Conservation (phyloP, 208 protist genomes). For the Trypanosoma scelopori region DNA sequence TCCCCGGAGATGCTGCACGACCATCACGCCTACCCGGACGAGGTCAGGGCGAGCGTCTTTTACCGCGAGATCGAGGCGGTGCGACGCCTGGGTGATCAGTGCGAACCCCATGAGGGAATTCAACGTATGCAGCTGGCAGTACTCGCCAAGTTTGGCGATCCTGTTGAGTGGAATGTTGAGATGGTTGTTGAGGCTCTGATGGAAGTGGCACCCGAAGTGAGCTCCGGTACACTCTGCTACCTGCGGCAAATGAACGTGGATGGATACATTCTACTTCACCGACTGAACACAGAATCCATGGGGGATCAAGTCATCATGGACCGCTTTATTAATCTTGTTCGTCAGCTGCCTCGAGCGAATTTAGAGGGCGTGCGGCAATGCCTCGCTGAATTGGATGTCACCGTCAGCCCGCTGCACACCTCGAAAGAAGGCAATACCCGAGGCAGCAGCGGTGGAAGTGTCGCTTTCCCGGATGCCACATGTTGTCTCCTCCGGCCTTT, state of each 20-base stretch:
- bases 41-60: slow-evolving; percentile 21
- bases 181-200: slow-evolving; percentile 23
- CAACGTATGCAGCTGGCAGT: slow-evolving; percentile 24
- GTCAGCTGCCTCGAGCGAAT: slow-evolving; percentile 9
- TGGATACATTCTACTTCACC: slow-evolving; percentile 18
- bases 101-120: slow-evolving; percentile 20
- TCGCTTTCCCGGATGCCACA: slow-evolving; percentile 30
- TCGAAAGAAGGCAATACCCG: not conserved
- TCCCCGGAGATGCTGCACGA: slow-evolving; percentile 22
- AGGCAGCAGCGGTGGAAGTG: not conserved
- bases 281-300: slow-evolving; percentile 10
- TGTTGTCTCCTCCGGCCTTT: slow-evolving; percentile 27
- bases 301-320: slow-evolving; percentile 1
- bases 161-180: slow-evolving; percentile 25
- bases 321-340: slow-evolving; percentile 24
- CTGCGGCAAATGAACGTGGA: slow-evolving; percentile 24
- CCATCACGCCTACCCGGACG: slow-evolving; percentile 27
- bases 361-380: slow-evolving; percentile 7
- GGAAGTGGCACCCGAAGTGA: slow-evolving; percentile 22
- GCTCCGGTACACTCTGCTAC: slow-evolving; percentile 14
- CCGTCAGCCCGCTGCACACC: not conserved
- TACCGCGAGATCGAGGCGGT: slow-evolving; percentile 16
- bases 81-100: slow-evolving; percentile 21
- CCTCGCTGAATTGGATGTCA: slow-evolving; percentile 1
- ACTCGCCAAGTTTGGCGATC: slow-evolving; percentile 24